Percentiles rank a stretch among this genome's conserved stretches.
phyloP scores from a whole-genome alignment of 441 rosid species.

The Pelargonium australe region DNA sequence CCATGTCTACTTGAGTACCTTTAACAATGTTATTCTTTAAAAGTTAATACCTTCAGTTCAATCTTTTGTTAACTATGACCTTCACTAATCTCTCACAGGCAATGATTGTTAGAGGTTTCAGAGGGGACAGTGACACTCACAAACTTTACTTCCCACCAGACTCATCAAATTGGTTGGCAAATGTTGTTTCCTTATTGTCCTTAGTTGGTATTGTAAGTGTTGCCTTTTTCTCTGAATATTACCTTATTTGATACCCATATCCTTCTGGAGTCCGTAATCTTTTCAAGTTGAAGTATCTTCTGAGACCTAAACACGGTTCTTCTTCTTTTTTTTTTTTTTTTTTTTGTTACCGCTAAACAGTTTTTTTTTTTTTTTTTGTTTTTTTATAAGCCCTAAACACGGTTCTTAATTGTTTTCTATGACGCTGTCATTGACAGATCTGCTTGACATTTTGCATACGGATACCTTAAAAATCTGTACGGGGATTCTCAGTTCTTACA shows the following conservation, averaged over 20 bases:
- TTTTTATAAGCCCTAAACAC: too few relatives aligned
- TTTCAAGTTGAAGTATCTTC: background rate
- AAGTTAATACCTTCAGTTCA: too few relatives aligned
- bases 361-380: background rate
- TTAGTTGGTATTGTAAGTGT: slow-evolving; percentile 55
- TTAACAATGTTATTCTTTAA: too few relatives aligned
- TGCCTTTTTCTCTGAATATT: slow-evolving; percentile 57
- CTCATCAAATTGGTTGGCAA: slow-evolving; percentile 47
- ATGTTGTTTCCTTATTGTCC: slow-evolving; percentile 50
- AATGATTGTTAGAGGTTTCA: slow-evolving; percentile 89
- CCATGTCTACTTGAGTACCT: too few relatives aligned
- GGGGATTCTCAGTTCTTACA: too few relatives aligned
- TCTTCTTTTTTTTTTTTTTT: too few relatives aligned
- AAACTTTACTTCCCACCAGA: slow-evolving; percentile 54
- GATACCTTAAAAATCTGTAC: too few relatives aligned
- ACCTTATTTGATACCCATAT: slow-evolving; percentile 31
- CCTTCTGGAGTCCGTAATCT: slow-evolving; percentile 13
- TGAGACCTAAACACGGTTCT: too few relatives aligned
- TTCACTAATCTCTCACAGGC: slow-evolving; percentile 40
- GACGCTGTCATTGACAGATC: background rate
- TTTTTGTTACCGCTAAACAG: too few relatives aligned
- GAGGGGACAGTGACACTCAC: slow-evolving; percentile 70
- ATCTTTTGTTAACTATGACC: background rate
- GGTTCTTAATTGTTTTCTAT: too few relatives aligned
- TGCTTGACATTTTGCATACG: too few relatives aligned